Evolutionary conservation across 805 yeast species (phyloP), one percentile per base, ranked within the genome.

Genomic region (Candida nanaspora): DNA sequence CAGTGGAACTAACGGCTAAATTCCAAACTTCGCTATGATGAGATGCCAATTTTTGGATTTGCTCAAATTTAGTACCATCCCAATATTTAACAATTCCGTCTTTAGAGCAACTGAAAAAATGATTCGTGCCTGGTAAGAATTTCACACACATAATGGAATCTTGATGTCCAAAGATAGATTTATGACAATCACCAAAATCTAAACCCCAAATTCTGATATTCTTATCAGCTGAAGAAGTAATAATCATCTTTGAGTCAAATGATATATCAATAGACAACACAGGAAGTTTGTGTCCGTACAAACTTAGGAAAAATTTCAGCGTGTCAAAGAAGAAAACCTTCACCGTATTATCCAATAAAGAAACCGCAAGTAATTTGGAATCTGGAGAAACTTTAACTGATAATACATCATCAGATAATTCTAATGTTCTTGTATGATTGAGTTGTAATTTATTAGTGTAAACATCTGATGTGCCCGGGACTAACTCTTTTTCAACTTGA

Each of bases 101-200:
- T 56, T 93, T 93, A 27, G 91, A 82, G 43, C 86, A 80, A 42
- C 95, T 82, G 65, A 93, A 85, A 62, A 93, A 89, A 59, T 89
- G 78, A 58, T 91, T 96, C 13, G 85, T 72, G n/a, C 78, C 80
- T 2, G 94, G 91, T 39, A 88, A 71, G 55, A 93, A 93, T 45
- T 69, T 74, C 25, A 91, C 95, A 47, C 74, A 72, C 95, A 91
- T 86, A 44, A 93, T 86, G 3, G 96, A 82, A 60, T 93, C 99
- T 55, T 88, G 95, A 59, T 93, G 99, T 1, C 95, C 99, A 61
- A 93, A 93, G 22, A 93, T 78, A 2, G 98, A 91, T 59, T 83
- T 84, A 62, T 93, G 98, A 69, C 98, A 93, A 63, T 93, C 99
- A 63, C 99, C 99, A 63, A 93, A 93, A 61, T 93, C 98, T 43